Evolutionary conservation across 495 filamentous ascomycete genomes (phyloP), one percentile per base, ranked within the genome.

Genomic region (Entonaema liquescens): DNA sequence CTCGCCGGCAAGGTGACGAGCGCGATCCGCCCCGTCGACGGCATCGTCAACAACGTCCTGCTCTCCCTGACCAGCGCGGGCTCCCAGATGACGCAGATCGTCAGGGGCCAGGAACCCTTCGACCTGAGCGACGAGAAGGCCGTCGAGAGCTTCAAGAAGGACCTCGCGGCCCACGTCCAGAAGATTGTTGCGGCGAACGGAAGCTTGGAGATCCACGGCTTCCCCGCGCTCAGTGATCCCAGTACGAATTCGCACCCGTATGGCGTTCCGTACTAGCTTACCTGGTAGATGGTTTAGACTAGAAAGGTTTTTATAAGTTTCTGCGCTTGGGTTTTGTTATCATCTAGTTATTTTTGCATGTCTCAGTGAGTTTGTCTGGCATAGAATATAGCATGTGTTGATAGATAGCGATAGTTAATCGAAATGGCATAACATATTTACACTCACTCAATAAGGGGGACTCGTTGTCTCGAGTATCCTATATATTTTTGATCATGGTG

Each of bases 71-170:
- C 81, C 9, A 81, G 78, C 15, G 82, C 85, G 21, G 83, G 84
- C 4, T 79, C 77, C 3, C 86, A 87, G 69, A 84, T 88, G 44
- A 59, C 77, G 38, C 84, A 87, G 74, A 70, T 87, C 7, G 84
- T 82, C 0, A 83, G 80, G 62, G 84, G 84, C 52, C 75, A 80
- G 67, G 82, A 86, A 70, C 86, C 86, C 13, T 79, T 87, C 55
- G 86, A 88, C 68, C 29, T 83, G 17, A 86, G 81, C 56, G 62
- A 78, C 52, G 69, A 82, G 67, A 76, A 79, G 76, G 80, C 82
- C 25, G 78, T 79, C 21, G 65, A 71, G 12, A 65, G 9, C 1
- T 74, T 78, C 47, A 49, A n/a, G 42, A 67, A 64, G 15, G 77
- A 75, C 47, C 53, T 75, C 49, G 25, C 44, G 23, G 35, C 54